Base-by-base conservation (phyloP, 2,329 filamentous ascomycete genomes). In the Penicillium concentricum region DNA sequence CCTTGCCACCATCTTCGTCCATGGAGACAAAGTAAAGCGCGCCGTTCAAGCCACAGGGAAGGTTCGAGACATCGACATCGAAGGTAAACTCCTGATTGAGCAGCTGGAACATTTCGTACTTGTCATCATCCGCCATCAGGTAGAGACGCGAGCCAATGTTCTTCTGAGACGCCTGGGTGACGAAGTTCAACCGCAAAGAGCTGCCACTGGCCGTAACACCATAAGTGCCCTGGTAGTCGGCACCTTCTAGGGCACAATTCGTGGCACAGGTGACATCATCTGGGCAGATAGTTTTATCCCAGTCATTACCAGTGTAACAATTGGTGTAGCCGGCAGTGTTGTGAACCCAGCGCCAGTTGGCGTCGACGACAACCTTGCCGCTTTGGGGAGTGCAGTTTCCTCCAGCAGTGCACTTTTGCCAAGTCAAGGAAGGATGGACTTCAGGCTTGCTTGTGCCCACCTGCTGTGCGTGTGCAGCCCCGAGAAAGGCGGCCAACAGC, bases 11-110 rank as follows among this genome's bases (percentile, higher is more conserved):
- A 65, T 86, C 82, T 16, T 77, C 74, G 4, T 82, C 79, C 71
- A 88, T 88, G 62, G 81, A 76, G 18, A 82, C 77, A 46, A 88
- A 79, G 74, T 90, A 90, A 45, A 90, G 76, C 42, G 87, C 87
- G 54, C 87, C 87, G 73, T 91, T 90, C 59, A 90, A 73, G 59
- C 88, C 88, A 66, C 88, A 90, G 59, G 83, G 82, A 24, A 88
- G 77, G 64, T 83, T 81, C 43, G 86, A 88, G 39, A 89, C 84
- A 68, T 90, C 87, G 32, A 89, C 87, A 58, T 89, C 86, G 61
- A 90, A 89, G 54, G 84, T 86, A 74, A 90, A 85, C 73, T 90
- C 87, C 66, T 86, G 81, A 73, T 84, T 84, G 48, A 84, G 76
- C 51, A 89, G 78, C 48, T 84, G 79, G 74, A 89, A 86, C 69